Evolutionary conservation across 169 alveolate genomes (phyloP).

Genomic region (Plasmodium chabaudi): DNA sequence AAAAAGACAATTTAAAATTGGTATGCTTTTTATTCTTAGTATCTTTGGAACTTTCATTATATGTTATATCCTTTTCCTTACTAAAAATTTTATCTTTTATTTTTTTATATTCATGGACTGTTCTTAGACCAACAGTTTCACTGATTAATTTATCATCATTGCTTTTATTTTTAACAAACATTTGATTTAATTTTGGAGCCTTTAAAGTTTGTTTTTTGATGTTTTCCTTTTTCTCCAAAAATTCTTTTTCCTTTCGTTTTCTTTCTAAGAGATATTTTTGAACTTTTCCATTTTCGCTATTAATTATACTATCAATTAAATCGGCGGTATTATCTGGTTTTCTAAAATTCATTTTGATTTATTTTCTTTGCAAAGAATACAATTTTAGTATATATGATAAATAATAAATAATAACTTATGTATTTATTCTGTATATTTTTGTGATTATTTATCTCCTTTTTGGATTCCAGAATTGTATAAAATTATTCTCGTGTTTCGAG

Average conservation of each 20-base stretch:
- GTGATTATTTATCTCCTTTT: no score
- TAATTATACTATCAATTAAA: conserved; percentile 69
- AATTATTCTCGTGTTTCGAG: no score
- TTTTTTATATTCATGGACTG: conserved; percentile 74
- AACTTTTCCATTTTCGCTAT: conserved; percentile 77
- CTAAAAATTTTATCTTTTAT: conserved; percentile 64
- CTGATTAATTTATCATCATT: conserved; percentile 72
- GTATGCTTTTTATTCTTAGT: conserved; percentile 20
- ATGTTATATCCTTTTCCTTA: conserved; percentile 21
- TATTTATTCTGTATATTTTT: no score
- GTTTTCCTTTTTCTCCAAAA: conserved; percentile 68
- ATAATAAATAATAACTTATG: no score
- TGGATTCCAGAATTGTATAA: no score
- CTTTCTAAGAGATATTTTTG: conserved; percentile 74
- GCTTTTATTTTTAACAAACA: conserved; percentile 72
- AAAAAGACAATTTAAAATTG: conserved; percentile 52
- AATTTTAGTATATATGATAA: background rate
- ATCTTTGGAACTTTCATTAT: conserved; percentile 11
- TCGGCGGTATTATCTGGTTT: conserved; percentile 65
- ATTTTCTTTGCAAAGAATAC: background rate
- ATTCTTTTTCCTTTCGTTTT: conserved; percentile 70
- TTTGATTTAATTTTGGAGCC: conserved; percentile 75
- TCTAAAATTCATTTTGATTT: conserved; percentile 49
- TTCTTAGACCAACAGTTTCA: conserved; percentile 71
- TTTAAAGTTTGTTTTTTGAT: conserved; percentile 46